phyloP scores from a whole-genome alignment of 148 eudicot genomes.

The Camellia japonica region DNA sequence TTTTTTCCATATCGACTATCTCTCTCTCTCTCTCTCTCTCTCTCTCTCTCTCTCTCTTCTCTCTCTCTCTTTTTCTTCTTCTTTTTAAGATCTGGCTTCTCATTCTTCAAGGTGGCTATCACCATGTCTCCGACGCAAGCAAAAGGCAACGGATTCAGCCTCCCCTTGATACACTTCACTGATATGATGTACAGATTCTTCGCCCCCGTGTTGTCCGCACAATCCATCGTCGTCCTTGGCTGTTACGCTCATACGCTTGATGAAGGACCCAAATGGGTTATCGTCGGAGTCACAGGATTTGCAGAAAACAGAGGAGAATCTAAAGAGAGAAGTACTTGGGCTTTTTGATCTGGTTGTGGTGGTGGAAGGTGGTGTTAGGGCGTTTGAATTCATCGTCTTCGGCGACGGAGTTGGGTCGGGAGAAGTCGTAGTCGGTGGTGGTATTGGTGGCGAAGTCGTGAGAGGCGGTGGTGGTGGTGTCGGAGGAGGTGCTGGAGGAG shows the following conservation, averaged over 20 bases:
- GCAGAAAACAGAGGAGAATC: constrained; percentile 66
- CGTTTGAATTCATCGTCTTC: constrained; percentile 39
- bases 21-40: too few relatives aligned
- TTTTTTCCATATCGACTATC: too few relatives aligned
- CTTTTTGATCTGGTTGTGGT: constrained; percentile 8
- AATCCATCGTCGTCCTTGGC: constrained; percentile 43
- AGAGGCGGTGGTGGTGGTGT: constrained; percentile 37
- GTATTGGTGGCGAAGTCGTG: constrained; percentile 45
- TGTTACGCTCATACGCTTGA: constrained; percentile 40
- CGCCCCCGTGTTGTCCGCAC: too few relatives aligned
- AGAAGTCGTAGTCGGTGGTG: constrained; percentile 43
- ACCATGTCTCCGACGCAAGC: too few relatives aligned
- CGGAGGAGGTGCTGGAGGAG: constrained; percentile 55
- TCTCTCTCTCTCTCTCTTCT: too few relatives aligned
- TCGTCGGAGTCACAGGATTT: constrained; percentile 12
- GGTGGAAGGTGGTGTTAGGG: constrained; percentile 17
- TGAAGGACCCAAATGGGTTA: constrained; percentile 11
- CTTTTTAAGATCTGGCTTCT: too few relatives aligned
- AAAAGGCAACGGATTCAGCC: too few relatives aligned
- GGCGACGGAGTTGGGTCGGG: constrained; percentile 65
- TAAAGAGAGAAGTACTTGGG: constrained; percentile 53
- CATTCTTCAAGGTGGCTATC: too few relatives aligned
- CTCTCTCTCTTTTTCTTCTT: too few relatives aligned
- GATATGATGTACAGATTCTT: too few relatives aligned
- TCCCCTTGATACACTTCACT: too few relatives aligned